These are phyloP conservation scores for Epichloe hybrida DNA, from an alignment of 2,329 filamentous ascomycete genomes.

Conservation along the genomic window DNA sequence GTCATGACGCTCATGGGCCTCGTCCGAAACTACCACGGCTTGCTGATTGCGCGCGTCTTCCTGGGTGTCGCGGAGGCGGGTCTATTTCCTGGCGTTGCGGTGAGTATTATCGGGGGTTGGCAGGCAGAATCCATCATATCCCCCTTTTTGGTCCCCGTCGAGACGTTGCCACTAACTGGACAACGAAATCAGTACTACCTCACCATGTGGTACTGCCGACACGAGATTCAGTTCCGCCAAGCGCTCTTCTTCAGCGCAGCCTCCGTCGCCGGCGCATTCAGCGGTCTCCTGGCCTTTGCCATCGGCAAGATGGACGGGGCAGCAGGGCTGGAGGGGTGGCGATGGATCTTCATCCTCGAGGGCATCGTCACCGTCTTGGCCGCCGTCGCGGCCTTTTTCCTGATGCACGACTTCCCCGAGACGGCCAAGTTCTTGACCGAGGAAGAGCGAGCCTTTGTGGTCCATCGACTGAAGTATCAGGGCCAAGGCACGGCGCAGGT, in stretches of 20 bases:
- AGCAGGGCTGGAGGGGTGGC: constrained; percentile 45
- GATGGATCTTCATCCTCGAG: constrained; percentile 57
- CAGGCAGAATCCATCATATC: background rate
- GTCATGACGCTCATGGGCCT: constrained; percentile 45
- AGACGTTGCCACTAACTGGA: background rate
- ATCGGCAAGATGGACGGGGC: constrained; percentile 58
- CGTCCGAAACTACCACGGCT: constrained; percentile 33
- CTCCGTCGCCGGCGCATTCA: constrained; percentile 65
- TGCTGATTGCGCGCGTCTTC: constrained; percentile 38
- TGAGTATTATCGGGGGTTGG: constrained; percentile 10
- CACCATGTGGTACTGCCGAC: constrained; percentile 46
- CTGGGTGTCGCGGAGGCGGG: constrained; percentile 56
- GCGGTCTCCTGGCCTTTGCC: constrained; percentile 55
- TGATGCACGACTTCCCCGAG: constrained; percentile 70
- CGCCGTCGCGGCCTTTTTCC: constrained; percentile 53
- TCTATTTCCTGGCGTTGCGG: constrained; percentile 49
- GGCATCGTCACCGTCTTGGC: constrained; percentile 57
- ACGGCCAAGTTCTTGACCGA: constrained; percentile 60
- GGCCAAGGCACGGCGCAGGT: constrained; percentile 19
- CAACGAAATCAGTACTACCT: constrained; percentile 32
- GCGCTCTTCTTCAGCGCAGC: constrained; percentile 77
- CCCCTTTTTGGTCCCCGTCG: too few species aligned
- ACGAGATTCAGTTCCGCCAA: constrained; percentile 39
- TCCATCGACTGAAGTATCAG: constrained; percentile 58
- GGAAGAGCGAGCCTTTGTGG: constrained; percentile 56